Evolutionary conservation across 345 rosid species (phyloP), one percentile per base, ranked within the genome.

Genomic region (Kandelia obovata): DNA sequence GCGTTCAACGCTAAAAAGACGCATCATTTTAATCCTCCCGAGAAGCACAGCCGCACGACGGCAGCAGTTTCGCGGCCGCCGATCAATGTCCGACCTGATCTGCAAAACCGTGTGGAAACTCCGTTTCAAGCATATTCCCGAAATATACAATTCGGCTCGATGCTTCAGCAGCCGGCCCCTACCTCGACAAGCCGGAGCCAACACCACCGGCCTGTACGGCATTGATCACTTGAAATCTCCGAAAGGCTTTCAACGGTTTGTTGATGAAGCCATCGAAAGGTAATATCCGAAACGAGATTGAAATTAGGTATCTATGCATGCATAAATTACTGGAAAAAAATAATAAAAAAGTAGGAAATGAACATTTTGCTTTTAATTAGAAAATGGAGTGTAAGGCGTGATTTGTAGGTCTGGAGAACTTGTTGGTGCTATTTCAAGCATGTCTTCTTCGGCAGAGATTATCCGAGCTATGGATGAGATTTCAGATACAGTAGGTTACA

Each of bases 401-500:
- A 3, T 61, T 68, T 73, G n/a, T 73, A 95, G 99, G 89, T 87
- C 96, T 0, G 79, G 79, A 1, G 99, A 90, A 74, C 80, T 95
- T 72, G 84, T 92, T 69, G 71, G 79, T 73, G 79, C 71, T 75
- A 88, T 95, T 67, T 78, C 94, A 31, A 75, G 75, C 8, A 85
- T 76, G 92, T 90, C 96, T 73, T 80, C 97, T 0, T 83, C 99
- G 2, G 73, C 81, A 30, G 91, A 95, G 67, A 78, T 90, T 61
- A 69, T 95, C 37, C 82, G 73, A 65, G 88, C 96, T 67, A 89
- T 95, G 96, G 98, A 95, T 71, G 99, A 95, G 80, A 92, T 95
- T 62, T 90, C 98, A 13, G 77, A 95, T 67, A 82, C 91, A 0
- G 97, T 89, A 63, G 28, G 81, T 70, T 74, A 47, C 46, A n/a